Conservation (phyloP, 768 basidiomycete genomes). For the Podaxis pistillaris region DNA sequence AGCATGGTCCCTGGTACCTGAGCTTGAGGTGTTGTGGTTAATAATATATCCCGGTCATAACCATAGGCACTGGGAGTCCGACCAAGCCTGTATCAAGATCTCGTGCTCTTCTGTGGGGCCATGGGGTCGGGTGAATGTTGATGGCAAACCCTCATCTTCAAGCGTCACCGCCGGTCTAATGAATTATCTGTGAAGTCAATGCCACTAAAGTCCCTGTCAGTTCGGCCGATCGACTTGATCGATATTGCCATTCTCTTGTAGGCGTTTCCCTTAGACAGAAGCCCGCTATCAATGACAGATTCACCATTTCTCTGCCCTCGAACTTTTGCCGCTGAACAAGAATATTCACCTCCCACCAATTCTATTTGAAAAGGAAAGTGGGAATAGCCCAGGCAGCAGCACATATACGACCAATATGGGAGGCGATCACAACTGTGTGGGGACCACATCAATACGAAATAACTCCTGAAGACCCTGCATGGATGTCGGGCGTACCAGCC, state of each 20-base stretch:
- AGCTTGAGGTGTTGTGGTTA: too few species aligned
- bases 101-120: background rate
- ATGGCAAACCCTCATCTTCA: too few species aligned
- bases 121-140: background rate
- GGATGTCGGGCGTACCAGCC: background rate
- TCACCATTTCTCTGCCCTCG: background rate
- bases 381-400: background rate
- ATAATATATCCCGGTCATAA: too few species aligned
- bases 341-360: background rate
- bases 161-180: background rate
- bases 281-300: background rate
- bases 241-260: background rate
- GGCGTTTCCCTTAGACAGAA: background rate
- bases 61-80: too few species aligned
- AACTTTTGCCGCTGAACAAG: constrained; percentile 1
- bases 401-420: background rate
- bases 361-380: background rate
- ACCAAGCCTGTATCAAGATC: background rate
- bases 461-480: too few species aligned
- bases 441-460: background rate
- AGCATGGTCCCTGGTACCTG: too few species aligned
- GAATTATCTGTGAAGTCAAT: background rate
- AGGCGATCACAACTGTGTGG: background rate
- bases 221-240: background rate
- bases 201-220: background rate